Evolutionary conservation across 2,329 filamentous ascomycete species (phyloP).

Genomic region (Cladorrhinum sp.): DNA sequence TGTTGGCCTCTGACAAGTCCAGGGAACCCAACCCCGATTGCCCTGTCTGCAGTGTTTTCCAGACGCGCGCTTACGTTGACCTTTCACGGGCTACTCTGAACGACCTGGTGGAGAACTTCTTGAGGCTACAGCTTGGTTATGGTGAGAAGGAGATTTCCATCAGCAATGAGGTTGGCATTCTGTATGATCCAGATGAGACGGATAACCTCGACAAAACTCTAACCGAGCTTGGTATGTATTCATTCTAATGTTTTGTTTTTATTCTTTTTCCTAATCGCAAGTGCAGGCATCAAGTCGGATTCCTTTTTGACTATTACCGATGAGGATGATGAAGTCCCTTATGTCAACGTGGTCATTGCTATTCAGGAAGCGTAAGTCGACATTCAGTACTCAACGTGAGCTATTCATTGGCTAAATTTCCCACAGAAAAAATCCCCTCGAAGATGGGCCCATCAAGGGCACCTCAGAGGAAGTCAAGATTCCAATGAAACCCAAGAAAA

Average conservation of each 20-base stretch:
- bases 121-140: constrained; percentile 70
- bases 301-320: constrained; percentile 83
- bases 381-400: constrained; percentile 5
- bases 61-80: constrained; percentile 66
- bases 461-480: constrained; percentile 45
- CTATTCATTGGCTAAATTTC: constrained; percentile 31
- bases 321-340: constrained; percentile 68
- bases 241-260: not conserved
- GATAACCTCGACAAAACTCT: constrained; percentile 82
- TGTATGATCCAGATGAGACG: constrained; percentile 87
- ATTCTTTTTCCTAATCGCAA: constrained; percentile 12
- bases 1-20: constrained; percentile 56
- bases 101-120: constrained; percentile 72
- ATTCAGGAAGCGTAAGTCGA: constrained; percentile 59
- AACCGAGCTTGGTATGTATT: constrained; percentile 63
- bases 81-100: constrained; percentile 69
- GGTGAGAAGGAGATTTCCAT: constrained; percentile 75
- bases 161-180: constrained; percentile 68
- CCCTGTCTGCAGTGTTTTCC: constrained; percentile 74
- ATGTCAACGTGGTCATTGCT: constrained; percentile 76
- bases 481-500: constrained; percentile 51
- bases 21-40: constrained; percentile 75
- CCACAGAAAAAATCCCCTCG: constrained; percentile 39
- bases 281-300: constrained; percentile 63
- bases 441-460: constrained; percentile 55